phyloP scores from a whole-genome alignment of 495 filamentous ascomycete species.

The Penicillium chermesinum region DNA sequence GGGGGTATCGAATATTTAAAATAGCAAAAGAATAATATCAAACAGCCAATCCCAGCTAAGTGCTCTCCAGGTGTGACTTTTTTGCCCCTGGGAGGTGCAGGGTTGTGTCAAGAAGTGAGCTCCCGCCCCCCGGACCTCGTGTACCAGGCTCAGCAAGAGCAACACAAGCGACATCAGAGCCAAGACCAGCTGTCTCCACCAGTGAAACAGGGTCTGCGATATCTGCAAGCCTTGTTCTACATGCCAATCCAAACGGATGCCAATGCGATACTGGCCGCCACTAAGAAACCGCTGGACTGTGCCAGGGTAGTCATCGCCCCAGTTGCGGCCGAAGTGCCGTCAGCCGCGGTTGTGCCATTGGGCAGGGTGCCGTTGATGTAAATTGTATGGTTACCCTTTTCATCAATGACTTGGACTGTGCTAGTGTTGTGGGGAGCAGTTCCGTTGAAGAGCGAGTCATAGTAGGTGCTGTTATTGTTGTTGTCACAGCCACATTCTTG shows the following conservation, averaged over 20 bases:
- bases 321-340: constrained; percentile 29
- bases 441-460: constrained; percentile 57
- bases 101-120: no score
- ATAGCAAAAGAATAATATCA: neutral
- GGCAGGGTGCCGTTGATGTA: constrained; percentile 81
- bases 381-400: constrained; percentile 72
- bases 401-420: constrained; percentile 54
- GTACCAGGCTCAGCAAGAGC: no score
- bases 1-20: neutral
- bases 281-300: constrained; percentile 56
- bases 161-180: no score
- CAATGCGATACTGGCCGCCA: constrained; percentile 50
- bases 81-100: no score
- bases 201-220: no score
- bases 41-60: neutral
- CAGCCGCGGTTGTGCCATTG: constrained; percentile 71
- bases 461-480: constrained; percentile 55
- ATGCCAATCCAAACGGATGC: constrained; percentile 37
- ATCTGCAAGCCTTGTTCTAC: neutral
- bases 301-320: constrained; percentile 31
- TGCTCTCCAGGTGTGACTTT: no score
- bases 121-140: no score
- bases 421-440: constrained; percentile 62
- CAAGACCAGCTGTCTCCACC: no score
- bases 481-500: constrained; percentile 78